phyloP scores from a whole-genome alignment of 2,329 filamentous ascomycete genomes.

The Paraphoma chrysanthemicola region DNA sequence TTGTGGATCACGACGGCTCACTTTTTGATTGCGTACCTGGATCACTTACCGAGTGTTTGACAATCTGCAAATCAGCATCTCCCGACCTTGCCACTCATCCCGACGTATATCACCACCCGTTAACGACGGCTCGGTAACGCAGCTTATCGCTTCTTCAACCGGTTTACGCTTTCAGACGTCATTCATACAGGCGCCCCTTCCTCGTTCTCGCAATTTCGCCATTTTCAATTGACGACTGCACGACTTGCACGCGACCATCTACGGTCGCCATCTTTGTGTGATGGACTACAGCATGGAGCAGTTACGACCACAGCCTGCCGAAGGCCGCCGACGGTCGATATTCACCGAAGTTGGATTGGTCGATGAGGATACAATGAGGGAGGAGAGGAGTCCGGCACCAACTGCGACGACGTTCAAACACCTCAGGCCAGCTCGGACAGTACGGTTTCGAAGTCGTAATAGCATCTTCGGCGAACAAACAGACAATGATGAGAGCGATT shows the following conservation, averaged over 20 bases:
- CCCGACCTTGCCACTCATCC: constrained; percentile 15
- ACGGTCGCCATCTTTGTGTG: neutral
- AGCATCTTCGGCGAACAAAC: constrained; percentile 27
- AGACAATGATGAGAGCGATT: constrained; percentile 26
- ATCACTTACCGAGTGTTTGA: constrained; percentile 7
- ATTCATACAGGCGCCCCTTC: constrained; percentile 16
- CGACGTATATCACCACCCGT: constrained; percentile 12
- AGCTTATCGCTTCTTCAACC: constrained; percentile 9
- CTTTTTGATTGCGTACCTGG: neutral
- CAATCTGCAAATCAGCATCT: constrained; percentile 13
- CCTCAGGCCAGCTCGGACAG: constrained; percentile 34
- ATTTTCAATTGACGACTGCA: constrained; percentile 5
- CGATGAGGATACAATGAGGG: constrained; percentile 37
- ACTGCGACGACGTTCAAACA: constrained; percentile 26
- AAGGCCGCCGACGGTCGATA: constrained; percentile 39
- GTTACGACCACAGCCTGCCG: constrained; percentile 31
- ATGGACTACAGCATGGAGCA: constrained; percentile 30
- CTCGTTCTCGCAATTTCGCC: neutral
- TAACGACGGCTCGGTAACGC: constrained; percentile 6
- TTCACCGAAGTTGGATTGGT: constrained; percentile 48
- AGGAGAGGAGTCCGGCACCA: constrained; percentile 39
- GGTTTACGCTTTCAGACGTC: constrained; percentile 29
- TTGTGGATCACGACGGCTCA: neutral
- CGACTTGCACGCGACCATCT: constrained; percentile 14
- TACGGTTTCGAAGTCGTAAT: constrained; percentile 43